These are phyloP conservation scores for Solanum corneliomulleri DNA, from an alignment of 257 asterid genomes.

Conservation along the genomic window DNA sequence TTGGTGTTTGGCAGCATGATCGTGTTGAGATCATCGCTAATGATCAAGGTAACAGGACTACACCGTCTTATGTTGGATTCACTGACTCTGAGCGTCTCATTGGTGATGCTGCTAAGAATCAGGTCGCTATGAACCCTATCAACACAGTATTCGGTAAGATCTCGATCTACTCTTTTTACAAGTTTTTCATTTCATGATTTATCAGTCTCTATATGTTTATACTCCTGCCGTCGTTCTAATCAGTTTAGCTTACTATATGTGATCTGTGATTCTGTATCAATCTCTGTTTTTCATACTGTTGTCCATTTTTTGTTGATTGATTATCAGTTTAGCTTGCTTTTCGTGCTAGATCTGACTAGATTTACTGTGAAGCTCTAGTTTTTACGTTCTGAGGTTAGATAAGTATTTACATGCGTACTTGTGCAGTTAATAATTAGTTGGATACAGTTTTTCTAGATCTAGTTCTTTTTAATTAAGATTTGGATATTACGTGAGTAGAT, in stretches of 20 bases:
- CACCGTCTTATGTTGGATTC: conserved; percentile 26
- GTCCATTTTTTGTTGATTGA: background rate
- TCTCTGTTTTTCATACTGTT: background rate
- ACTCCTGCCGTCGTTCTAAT: background rate
- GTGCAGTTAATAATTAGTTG: rapidly evolving
- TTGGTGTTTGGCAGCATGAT: background rate
- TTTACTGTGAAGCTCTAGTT: background rate
- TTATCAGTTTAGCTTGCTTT: background rate
- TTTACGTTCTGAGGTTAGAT: background rate
- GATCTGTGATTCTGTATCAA: background rate
- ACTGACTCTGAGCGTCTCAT: conserved; percentile 26
- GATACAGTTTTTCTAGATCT: background rate
- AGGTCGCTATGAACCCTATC: conserved; percentile 1
- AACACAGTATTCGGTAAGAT: background rate
- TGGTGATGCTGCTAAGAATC: conserved; percentile 31
- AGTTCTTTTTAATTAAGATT: no score
- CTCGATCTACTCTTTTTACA: background rate
- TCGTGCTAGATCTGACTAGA: background rate
- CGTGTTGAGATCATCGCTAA: background rate
- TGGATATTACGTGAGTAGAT: background rate
- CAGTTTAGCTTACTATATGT: background rate
- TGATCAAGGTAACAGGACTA: conserved; percentile 1
- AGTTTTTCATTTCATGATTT: background rate
- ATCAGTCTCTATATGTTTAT: background rate
- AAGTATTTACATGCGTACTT: background rate